Conservation (phyloP, 176 grass and related monocot genomes). For the Rhynchospora breviuscula region DNA sequence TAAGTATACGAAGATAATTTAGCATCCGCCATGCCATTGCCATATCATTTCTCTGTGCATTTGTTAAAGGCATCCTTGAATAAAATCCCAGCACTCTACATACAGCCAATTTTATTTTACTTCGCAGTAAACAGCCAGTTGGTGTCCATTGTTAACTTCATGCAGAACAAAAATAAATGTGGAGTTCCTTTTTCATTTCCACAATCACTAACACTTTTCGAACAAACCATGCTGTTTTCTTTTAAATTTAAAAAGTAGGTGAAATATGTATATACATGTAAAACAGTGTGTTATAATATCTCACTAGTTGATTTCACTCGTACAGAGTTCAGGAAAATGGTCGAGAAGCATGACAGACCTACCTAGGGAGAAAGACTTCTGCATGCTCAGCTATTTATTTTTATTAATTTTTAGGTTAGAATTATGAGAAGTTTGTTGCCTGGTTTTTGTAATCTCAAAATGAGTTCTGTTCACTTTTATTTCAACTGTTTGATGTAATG, state of each 20-base stretch:
- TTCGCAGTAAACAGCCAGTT: too few relatives aligned
- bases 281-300: not conserved
- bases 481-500: not conserved
- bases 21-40: too few relatives aligned
- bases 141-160: too few relatives aligned
- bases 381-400: not conserved
- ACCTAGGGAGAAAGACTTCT: slow-evolving; percentile 5
- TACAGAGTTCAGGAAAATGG: slow-evolving; percentile 93
- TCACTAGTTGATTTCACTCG: not conserved
- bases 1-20: not conserved
- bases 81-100: too few relatives aligned
- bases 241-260: not conserved
- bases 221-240: not conserved
- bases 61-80: too few relatives aligned
- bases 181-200: too few relatives aligned
- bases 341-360: slow-evolving; percentile 80
- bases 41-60: too few relatives aligned
- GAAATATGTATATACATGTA: too few relatives aligned
- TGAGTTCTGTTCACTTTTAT: slow-evolving; percentile 10
- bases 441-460: not conserved
- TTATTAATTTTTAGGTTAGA: not conserved
- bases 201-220: too few relatives aligned
- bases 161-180: too few relatives aligned
- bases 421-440: not conserved
- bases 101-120: not conserved